Evolutionary conservation across 1,139 yeast genomes (phyloP).

Genomic region (Protomyces inundatus): DNA sequence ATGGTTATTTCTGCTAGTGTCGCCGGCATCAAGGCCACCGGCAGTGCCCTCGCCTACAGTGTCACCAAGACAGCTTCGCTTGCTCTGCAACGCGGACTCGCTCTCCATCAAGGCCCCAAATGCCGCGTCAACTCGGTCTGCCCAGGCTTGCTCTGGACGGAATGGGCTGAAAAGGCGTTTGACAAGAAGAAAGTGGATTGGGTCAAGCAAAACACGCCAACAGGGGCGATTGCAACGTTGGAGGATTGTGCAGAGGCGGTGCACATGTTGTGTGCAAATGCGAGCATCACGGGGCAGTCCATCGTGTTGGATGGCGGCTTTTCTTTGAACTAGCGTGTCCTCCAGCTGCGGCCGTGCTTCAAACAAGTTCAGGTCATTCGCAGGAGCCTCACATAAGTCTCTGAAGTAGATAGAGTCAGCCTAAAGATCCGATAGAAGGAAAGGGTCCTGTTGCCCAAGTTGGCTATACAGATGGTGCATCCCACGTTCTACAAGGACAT

Average conservation of each 20-base stretch:
- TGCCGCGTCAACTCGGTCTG: slow-evolving; percentile 43
- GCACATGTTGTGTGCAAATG: slow-evolving; percentile 7
- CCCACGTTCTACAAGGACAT: no score
- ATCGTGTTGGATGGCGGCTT: slow-evolving; percentile 14
- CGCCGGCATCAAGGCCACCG: slow-evolving; percentile 41
- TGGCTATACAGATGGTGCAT: no score
- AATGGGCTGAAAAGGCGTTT: slow-evolving; percentile 42
- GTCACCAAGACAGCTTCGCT: slow-evolving; percentile 43
- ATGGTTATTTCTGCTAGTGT: slow-evolving; percentile 42
- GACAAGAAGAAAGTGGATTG: slow-evolving; percentile 37
- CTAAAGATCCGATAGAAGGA: no score
- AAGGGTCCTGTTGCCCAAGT: no score
- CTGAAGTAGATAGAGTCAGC: no score
- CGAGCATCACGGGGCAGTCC: slow-evolving; percentile 14
- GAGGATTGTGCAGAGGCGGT: slow-evolving; percentile 23
- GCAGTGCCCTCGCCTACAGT: slow-evolving; percentile 44
- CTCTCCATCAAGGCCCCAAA: slow-evolving; percentile 38
- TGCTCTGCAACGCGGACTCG: slow-evolving; percentile 41
- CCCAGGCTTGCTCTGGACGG: slow-evolving; percentile 44
- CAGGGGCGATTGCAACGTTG: slow-evolving; percentile 5
- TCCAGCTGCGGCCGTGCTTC: no score
- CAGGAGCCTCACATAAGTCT: no score
- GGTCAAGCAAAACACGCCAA: background rate
- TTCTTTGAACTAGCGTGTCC: background rate
- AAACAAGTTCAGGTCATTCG: no score